A percentile compares a stretch with the other conserved stretches of the same genome.
phyloP scores from a whole-genome alignment of 768 basidiomycete genomes.

The Tubosaeta sp. region DNA sequence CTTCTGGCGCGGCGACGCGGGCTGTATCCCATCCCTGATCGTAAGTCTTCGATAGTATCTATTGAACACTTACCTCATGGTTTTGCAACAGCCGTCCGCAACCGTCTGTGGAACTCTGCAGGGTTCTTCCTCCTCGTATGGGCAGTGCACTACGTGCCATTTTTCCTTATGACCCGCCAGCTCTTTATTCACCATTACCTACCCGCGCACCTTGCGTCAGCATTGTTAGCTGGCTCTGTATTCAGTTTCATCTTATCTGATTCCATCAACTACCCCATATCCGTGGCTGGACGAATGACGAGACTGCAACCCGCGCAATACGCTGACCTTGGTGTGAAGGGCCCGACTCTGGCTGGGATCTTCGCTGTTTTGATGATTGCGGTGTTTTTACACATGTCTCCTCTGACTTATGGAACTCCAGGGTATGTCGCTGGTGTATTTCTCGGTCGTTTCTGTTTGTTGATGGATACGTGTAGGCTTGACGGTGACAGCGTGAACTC shows the following conservation, averaged over 20 bases:
- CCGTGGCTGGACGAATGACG: constrained; percentile 65
- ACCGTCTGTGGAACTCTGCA: constrained; percentile 91
- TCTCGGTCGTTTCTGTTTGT: constrained; percentile 3
- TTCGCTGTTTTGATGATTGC: constrained; percentile 59
- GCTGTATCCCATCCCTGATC: constrained; percentile 78
- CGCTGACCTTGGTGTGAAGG: constrained; percentile 76
- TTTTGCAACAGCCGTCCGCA: constrained; percentile 66
- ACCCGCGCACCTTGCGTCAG: constrained; percentile 91
- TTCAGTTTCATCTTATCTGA: constrained; percentile 89
- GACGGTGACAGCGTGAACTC: constrained; percentile 82
- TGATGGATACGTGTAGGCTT: constrained; percentile 48
- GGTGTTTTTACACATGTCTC: constrained; percentile 73
- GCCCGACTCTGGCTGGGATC: constrained; percentile 55
- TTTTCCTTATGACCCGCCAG: constrained; percentile 97
- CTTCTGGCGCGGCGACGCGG: constrained; percentile 82
- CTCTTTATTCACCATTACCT: constrained; percentile 98
- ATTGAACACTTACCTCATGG: background rate
- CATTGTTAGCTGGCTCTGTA: constrained; percentile 88
- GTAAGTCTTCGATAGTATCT: constrained; percentile 46
- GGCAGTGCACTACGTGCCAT: constrained; percentile 94
- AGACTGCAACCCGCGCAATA: constrained; percentile 48
- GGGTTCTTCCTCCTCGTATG: constrained; percentile 95
- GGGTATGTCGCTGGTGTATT: constrained; percentile 54
- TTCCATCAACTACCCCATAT: constrained; percentile 88
- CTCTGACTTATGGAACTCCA: constrained; percentile 94